Base-by-base conservation (phyloP, 192 early-diverging fungal genomes). In the Neocallimastix lanati region DNA sequence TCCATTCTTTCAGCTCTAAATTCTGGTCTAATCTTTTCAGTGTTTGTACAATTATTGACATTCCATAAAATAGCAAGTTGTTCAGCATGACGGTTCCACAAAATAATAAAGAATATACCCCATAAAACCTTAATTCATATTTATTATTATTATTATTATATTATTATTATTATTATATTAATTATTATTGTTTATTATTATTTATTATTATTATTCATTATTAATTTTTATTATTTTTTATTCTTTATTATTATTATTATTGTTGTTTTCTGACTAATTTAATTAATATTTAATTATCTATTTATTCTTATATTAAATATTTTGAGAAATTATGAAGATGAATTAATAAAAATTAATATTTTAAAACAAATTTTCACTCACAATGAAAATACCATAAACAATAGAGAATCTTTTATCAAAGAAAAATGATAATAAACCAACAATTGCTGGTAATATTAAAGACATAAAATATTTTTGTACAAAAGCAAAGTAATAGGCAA, bases 401-500 rank as follows among this genome's bases (percentile, higher is more conserved):
- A 90, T 88, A 28, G 92, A 91, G 79, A 93, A 93, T 15, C 83
- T 82, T 36, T 82, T 80, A 29, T 88, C 82, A 28, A 84, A 82
- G 12, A 88, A 82, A 79, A 91, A 92, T 79, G 88, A 85, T 11
- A 91, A 28, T 12, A 89, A 35, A 18, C 95, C 95, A 14, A 92
- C 77, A 9, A 85, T 86, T 4, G 95, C 84, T 15, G 94, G 94
- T 6, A 85, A 80, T 28, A 90, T 83, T 29, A 98, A 86, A 87
- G 90, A 93, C 14, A 93, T 77, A 58, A 93, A 87, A 85, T 96
- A 98, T 82, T 89, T 93, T 84, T 96, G 94, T 4, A 96, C 82
- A 83, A 96, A 98, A 16, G 94, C 95, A 89, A 98, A 98, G 85
- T 98, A 96, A 85, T 89, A 92, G 25, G 94, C 94, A 37, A 95